Percentiles rank a stretch among this genome's conserved stretches.
phyloP scores from a whole-genome alignment of 371 early-diverging fungal genomes.

The Mortierella sp. region DNA sequence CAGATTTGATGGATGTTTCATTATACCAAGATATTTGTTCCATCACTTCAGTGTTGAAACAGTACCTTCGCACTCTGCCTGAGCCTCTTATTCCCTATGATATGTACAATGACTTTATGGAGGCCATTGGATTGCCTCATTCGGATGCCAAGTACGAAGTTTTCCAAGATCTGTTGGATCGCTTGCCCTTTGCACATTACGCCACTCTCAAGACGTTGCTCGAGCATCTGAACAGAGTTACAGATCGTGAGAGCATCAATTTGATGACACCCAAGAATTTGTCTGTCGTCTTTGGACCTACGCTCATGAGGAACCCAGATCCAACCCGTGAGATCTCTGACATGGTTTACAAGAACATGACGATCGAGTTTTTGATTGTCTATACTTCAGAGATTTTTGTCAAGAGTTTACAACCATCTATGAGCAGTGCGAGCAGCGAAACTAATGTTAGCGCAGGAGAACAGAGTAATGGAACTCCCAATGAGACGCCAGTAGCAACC shows the following conservation, averaged over 20 bases:
- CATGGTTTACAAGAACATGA: slow-evolving; percentile 81
- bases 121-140: slow-evolving; percentile 67
- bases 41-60: slow-evolving; percentile 94
- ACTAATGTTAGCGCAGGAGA: slow-evolving; percentile 29
- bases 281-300: slow-evolving; percentile 95
- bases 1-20: slow-evolving; percentile 67
- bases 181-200: slow-evolving; percentile 70
- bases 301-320: slow-evolving; percentile 80
- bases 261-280: slow-evolving; percentile 91
- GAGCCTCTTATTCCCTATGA: slow-evolving; percentile 90
- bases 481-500: slow-evolving; percentile 12
- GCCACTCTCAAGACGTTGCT: slow-evolving; percentile 72
- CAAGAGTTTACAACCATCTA: slow-evolving; percentile 1
- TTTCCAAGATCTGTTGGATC: slow-evolving; percentile 56
- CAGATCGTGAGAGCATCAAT: slow-evolving; percentile 70
- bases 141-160: slow-evolving; percentile 21
- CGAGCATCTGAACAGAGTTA: slow-evolving; percentile 73
- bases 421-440: slow-evolving; percentile 37
- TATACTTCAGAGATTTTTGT: slow-evolving; percentile 14
- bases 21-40: slow-evolving; percentile 74
- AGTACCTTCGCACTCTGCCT: slow-evolving; percentile 93
- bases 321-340: slow-evolving; percentile 80
- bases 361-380: slow-evolving; percentile 22
- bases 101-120: slow-evolving; percentile 81
- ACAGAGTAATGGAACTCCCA: slow-evolving; percentile 49